Conservation (phyloP, 768 basidiomycete species). For the Phanerochaete carnosa region DNA sequence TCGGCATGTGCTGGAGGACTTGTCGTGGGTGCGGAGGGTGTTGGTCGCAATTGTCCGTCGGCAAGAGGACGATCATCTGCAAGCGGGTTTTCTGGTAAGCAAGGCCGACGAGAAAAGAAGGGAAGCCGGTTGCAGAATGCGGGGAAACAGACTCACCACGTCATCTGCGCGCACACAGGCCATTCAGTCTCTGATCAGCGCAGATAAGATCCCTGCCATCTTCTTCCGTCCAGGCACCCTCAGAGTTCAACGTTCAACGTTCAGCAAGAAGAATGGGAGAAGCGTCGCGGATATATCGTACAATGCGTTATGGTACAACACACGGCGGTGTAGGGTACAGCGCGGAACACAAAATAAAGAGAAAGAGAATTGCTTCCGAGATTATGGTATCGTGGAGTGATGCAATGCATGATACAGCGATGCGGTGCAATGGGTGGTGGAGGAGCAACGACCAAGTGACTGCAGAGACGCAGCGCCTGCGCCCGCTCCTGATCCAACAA, state of each 20-base stretch:
- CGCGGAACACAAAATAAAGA: neutral
- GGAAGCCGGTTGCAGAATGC: constrained; percentile 6
- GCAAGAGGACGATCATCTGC: neutral
- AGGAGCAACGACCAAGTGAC: neutral
- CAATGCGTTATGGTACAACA: neutral
- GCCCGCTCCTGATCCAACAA: neutral
- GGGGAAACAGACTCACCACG: constrained; percentile 17
- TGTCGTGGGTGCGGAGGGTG: neutral
- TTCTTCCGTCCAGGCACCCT: neutral
- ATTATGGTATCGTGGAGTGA: constrained; percentile 6
- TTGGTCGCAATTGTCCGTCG: neutral
- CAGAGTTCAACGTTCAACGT: neutral
- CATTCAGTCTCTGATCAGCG: constrained; percentile 1
- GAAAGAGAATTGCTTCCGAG: neutral
- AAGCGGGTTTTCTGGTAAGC: neutral
- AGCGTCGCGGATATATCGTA: neutral
- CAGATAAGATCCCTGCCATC: constrained; percentile 13
- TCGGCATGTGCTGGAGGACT: neutral
- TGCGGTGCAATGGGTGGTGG: neutral
- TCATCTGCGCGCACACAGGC: constrained; percentile 4
- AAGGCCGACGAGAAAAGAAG: neutral
- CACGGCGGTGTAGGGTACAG: neutral
- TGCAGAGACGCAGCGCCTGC: constrained; percentile 1
- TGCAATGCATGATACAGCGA: neutral
- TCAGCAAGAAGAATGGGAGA: no score